phyloP scores from a whole-genome alignment of 2,329 filamentous ascomycete species.

The Colletotrichum sublineola region DNA sequence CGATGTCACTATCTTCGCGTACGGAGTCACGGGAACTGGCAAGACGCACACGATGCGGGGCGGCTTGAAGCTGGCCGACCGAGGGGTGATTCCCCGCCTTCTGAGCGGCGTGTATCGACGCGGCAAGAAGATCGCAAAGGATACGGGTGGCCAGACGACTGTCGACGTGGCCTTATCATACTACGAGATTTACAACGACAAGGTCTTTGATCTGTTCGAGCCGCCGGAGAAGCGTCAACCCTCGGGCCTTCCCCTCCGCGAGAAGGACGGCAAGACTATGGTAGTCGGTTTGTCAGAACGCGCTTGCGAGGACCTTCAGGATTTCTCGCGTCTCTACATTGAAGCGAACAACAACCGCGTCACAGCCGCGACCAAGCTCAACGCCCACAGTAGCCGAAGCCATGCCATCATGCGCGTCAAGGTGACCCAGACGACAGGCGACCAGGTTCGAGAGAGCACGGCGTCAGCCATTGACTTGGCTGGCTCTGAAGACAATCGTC shows the following conservation, averaged over 20 bases:
- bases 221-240: constrained; percentile 87
- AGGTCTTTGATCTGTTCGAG: constrained; percentile 92
- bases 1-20: constrained; percentile 91
- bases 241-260: constrained; percentile 83
- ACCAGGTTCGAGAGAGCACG: constrained; percentile 80
- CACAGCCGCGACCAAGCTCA: constrained; percentile 91
- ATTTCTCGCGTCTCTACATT: constrained; percentile 91
- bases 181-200: constrained; percentile 98
- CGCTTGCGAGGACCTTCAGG: constrained; percentile 85
- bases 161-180: constrained; percentile 87
- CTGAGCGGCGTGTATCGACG: constrained; percentile 88
- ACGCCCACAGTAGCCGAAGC: constrained; percentile 89
- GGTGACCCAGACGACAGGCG: constrained; percentile 79
- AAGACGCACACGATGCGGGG: constrained; percentile 98
- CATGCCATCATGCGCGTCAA: constrained; percentile 94
- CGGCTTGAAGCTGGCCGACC: constrained; percentile 85
- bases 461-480: constrained; percentile 95
- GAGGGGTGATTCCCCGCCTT: constrained; percentile 88
- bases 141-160: constrained; percentile 76
- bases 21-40: constrained; percentile 92
- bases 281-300: constrained; percentile 89
- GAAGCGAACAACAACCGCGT: constrained; percentile 92
- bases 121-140: constrained; percentile 87
- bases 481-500: constrained; percentile 93
- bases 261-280: constrained; percentile 88